phyloP scores from a whole-genome alignment of 495 filamentous ascomycete species.

The Aspergillus conjunctus region DNA sequence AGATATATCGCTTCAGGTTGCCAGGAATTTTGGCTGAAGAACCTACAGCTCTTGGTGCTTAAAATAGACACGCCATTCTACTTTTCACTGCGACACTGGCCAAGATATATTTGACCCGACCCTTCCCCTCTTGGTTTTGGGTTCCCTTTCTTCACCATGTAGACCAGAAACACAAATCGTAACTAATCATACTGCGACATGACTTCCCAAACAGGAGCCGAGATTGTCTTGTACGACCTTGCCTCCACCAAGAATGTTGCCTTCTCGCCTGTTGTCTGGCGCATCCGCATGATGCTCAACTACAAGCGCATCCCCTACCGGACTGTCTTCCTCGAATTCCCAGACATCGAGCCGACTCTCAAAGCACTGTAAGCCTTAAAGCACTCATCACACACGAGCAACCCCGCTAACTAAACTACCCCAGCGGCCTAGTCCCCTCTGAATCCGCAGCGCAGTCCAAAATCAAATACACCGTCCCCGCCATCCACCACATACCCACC shows the following conservation, averaged over 20 bases:
- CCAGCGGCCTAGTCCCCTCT: constrained; percentile 12
- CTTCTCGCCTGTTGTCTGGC: constrained; percentile 46
- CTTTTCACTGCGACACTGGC: too few relatives aligned
- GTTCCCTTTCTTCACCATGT: too few relatives aligned
- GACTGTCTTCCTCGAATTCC: constrained; percentile 46
- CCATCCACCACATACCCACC: constrained; percentile 44
- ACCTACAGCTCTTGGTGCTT: too few relatives aligned
- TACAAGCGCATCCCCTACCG: constrained; percentile 43
- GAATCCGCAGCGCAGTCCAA: constrained; percentile 25
- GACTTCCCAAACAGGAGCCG: constrained; percentile 30
- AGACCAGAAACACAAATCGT: not conserved
- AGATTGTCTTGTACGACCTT: constrained; percentile 46
- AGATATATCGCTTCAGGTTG: too few relatives aligned
- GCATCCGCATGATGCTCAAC: constrained; percentile 48
- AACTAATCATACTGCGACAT: constrained; percentile 22
- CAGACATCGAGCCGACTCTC: constrained; percentile 46
- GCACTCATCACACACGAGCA: constrained; percentile 5
- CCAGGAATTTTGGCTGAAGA: too few relatives aligned
- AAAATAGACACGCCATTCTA: too few relatives aligned
- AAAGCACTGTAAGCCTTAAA: constrained; percentile 38
- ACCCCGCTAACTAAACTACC: not conserved
- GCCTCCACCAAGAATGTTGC: constrained; percentile 42
- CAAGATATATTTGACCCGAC: too few relatives aligned
- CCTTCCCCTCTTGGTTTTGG: too few relatives aligned
- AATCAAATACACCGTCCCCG: constrained; percentile 44